Base-by-base conservation (phyloP, 2,329 filamentous ascomycete genomes). In the Colletotrichum magnum region DNA sequence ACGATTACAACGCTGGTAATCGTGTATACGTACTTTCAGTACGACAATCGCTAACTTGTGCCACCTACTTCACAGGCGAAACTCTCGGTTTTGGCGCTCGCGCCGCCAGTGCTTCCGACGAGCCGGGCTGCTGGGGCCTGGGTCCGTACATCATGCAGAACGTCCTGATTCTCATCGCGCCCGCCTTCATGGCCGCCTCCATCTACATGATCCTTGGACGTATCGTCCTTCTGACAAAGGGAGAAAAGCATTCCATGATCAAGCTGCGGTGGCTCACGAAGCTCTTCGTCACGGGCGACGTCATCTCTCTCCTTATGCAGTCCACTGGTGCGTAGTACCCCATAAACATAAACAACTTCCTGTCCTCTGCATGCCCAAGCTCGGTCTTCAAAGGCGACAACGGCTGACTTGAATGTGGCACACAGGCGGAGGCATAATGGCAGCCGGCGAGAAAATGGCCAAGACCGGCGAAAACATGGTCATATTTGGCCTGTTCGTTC, bases 231-330 rank as follows among this genome's bases (percentile, higher is more conserved):
- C 75, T 78, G 45, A 76, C 83, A 5, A 76, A 77, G 15, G 80
- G 76, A 13, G 76, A 80, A 45, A 57, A 70, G 0, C 75, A 76
- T 64, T 78, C 78, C 2, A 53, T 80, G 28, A 75, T 83, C n/a
- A 75, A 69, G 4, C 70, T 76, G 6, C 70, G 68, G 4, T 84
- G 83, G 81, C 75, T 89, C 5, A 89, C 87, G 3, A 85, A 83
- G 60, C 77, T 85, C 36, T 90, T 90, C 68, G 86, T 90, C 4
- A 58, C 75, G 5, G 86, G 87, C 28, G 88, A 90, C 70, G 74
- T 89, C 2, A 16, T 50, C n/a, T 18, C 16, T 10, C 18, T 50
- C 47, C 47, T 50, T 1, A n/a, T 18, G 47, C 47, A 50, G 13
- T 15, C 16, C 13, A 43, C 16, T 2, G 41, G 41, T n/a, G 5